Evolutionary conservation across 1,284 basidiomycete species (phyloP).

Genomic region (Fomes fomentarius): DNA sequence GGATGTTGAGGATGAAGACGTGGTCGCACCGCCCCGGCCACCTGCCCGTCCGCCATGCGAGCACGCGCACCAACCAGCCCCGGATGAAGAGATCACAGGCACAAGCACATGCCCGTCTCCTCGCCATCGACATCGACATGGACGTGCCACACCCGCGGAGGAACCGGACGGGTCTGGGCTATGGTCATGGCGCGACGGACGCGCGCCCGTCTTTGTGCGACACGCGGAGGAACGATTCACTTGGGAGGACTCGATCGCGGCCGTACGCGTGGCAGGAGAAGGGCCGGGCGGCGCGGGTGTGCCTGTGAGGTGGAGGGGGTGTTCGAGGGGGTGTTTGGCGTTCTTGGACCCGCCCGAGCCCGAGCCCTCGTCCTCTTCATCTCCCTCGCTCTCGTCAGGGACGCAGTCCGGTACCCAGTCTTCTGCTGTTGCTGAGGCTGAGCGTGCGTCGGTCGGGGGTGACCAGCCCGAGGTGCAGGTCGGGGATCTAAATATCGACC

Average conservation of each 20-base stretch:
- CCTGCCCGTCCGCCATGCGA: not conserved
- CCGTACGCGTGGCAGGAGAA: constrained; percentile 50
- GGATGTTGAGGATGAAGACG: not conserved
- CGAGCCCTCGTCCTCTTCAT: not conserved
- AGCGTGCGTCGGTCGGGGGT: not conserved
- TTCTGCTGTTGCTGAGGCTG: not conserved
- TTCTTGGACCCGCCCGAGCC: constrained; percentile 43
- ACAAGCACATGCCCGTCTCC: constrained; percentile 57
- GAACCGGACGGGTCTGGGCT: too few species aligned
- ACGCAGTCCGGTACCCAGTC: too few species aligned
- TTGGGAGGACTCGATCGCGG: constrained; percentile 64
- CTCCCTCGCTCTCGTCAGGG: too few species aligned
- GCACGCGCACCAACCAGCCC: not conserved
- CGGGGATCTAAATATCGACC: not conserved
- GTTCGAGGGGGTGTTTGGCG: constrained; percentile 59
- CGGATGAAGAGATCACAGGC: constrained; percentile 25
- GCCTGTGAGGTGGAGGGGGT: constrained; percentile 74
- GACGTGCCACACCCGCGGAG: too few species aligned
- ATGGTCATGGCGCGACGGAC: constrained; percentile 20
- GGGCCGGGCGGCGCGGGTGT: constrained; percentile 37
- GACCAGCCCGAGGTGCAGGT: not conserved
- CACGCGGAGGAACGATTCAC: constrained; percentile 65
- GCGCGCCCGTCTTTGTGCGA: constrained; percentile 48
- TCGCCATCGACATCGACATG: constrained; percentile 37
- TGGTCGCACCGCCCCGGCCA: not conserved